Evolutionary conservation across 1,284 basidiomycete species (phyloP), one percentile per base, ranked within the genome.

Genomic region (Bjerkandera adusta): DNA sequence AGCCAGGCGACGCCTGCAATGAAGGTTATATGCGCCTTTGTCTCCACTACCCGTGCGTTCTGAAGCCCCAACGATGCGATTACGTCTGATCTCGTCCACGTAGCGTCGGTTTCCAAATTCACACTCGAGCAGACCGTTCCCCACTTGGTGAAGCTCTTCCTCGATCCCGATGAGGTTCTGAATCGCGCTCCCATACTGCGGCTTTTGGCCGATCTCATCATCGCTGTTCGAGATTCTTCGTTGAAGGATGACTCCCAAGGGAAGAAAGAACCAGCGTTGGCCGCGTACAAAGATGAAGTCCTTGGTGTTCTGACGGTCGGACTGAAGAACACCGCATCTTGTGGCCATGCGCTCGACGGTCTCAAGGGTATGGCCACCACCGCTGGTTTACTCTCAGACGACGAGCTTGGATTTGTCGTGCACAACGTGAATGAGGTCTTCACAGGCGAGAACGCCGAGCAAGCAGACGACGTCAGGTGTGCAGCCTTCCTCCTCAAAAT

Each of bases 1-100:
- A 88, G 79, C 61, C 88, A 92, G 63, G 92, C 93, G 0, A 83
- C 84, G 56, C 83, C 88, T 37, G 91, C 92, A 0, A 85, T 85
- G 36, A 91, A 89, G 61, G 79, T 92, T 16, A 66, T 97, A 13
- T 85, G 85, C 49, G 77, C 83, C 0, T 78, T 94, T 55, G 74
- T 92, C 61, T 71, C 77, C 16, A 85, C 85, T 7, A 89, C 88
- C 10, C 76, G 92, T 93, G 57, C 48, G 85, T 76, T 48, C 16
- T 35, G 15, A 15, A 15, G 15, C 21, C 10, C 12, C 15, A 10
- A n/a, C 11, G 34, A 10, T 35, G 13, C 41, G 41, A 24, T 55
- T 27, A 49, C 35, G 46, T 45, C 43, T 11, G 48, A 10, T 49
- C 27, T 16, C 24, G 38, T 4, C 4, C 26, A 12, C 44, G 1